Percentiles rank a stretch among this genome's conserved stretches.
phyloP scores from a whole-genome alignment of 768 basidiomycete genomes.

The Russula olivacea region DNA sequence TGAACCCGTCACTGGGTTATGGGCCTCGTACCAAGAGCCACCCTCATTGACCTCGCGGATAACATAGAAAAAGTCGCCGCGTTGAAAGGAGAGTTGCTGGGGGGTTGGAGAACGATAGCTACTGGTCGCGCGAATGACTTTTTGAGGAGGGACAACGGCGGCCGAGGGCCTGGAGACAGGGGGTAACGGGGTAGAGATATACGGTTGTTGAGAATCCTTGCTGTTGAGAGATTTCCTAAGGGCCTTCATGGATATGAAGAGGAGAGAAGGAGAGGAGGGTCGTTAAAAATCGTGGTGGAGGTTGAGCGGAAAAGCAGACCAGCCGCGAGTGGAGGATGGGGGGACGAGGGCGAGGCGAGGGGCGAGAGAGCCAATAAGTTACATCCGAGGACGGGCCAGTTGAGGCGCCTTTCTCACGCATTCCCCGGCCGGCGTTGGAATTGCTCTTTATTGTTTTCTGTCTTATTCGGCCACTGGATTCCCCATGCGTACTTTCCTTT shows the following conservation, averaged over 20 bases:
- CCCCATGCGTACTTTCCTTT: not conserved
- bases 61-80: conserved; percentile 98
- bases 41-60: conserved; percentile 59
- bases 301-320: conserved; percentile 26
- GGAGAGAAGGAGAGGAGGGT: conserved; percentile 5
- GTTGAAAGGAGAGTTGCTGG: conserved; percentile 81
- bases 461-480: not conserved
- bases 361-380: not conserved
- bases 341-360: not conserved
- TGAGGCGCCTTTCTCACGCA: not conserved
- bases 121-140: conserved; percentile 84
- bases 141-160: conserved; percentile 80
- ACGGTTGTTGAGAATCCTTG: conserved; percentile 61
- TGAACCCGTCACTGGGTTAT: conserved; percentile 88
- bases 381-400: not conserved
- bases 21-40: conserved; percentile 82
- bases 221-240: conserved; percentile 78
- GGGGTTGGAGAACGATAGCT: conserved; percentile 64
- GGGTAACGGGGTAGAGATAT: conserved; percentile 61
- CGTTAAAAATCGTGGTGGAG: conserved; percentile 22
- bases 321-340: conserved; percentile 22
- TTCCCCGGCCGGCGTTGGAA: not conserved
- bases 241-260: conserved; percentile 57
- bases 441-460: not conserved
- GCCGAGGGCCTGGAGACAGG: conserved; percentile 63